Evolutionary conservation across 257 asterid species (phyloP).

Genomic region (Solanum appendiculatum): DNA sequence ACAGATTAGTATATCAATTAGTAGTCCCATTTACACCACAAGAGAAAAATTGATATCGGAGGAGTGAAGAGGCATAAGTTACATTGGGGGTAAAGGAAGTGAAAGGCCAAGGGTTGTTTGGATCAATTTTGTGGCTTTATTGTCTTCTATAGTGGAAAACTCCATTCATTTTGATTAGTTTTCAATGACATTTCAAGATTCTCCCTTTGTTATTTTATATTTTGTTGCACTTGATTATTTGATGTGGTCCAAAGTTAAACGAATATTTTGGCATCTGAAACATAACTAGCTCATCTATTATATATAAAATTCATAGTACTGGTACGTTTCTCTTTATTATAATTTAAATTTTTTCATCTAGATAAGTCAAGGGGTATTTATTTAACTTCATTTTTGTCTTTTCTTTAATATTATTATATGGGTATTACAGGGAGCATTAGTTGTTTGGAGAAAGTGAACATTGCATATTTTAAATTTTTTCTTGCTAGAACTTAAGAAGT

Average conservation of each 20-base stretch:
- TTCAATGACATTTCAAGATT: not conserved
- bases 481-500: not conserved
- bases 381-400: not conserved
- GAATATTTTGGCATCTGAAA: not conserved
- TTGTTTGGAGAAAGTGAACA: not conserved
- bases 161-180: not conserved
- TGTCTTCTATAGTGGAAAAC: not conserved
- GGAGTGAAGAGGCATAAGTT: not conserved
- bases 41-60: not conserved
- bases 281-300: not conserved
- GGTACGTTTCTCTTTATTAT: not conserved
- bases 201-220: not conserved
- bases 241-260: not conserved
- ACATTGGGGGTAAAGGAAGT: not conserved
- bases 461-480: not conserved
- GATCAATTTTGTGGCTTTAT: not conserved
- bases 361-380: not conserved
- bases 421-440: not conserved
- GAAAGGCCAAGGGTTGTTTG: not conserved
- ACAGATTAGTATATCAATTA: not conserved
- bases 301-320: not conserved
- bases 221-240: not conserved
- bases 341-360: too few relatives aligned
- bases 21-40: not conserved
- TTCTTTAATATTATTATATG: not conserved